A percentile compares a stretch with the other conserved stretches of the same genome.
phyloP scores from a whole-genome alignment of 2,329 filamentous ascomycete genomes.

The Mariannaea sp. region DNA sequence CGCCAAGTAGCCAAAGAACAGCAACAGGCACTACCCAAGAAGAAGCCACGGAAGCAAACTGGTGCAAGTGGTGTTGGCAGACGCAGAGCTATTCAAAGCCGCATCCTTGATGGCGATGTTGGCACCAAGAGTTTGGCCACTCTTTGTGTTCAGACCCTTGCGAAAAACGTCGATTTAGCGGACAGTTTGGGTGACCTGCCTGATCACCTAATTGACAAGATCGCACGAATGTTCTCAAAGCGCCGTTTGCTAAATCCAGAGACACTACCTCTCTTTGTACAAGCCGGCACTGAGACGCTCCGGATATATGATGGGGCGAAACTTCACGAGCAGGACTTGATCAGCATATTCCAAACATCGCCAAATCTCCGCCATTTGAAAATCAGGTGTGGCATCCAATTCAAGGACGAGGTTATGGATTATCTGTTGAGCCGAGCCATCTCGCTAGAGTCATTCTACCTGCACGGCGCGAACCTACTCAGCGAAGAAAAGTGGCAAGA shows the following conservation, averaged over 20 bases:
- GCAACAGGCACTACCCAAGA: constrained; percentile 44
- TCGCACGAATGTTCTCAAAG: constrained; percentile 65
- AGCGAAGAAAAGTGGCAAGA: constrained; percentile 75
- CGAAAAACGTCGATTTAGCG: constrained; percentile 65
- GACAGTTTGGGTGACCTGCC: constrained; percentile 67
- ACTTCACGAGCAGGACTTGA: constrained; percentile 75
- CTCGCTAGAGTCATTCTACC: constrained; percentile 71
- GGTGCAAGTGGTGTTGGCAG: constrained; percentile 59
- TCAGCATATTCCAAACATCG: constrained; percentile 78
- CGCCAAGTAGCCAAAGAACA: constrained; percentile 72
- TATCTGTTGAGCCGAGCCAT: constrained; percentile 77
- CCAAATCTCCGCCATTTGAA: constrained; percentile 72
- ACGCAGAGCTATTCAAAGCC: constrained; percentile 79
- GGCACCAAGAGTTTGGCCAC: constrained; percentile 72
- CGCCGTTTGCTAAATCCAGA: constrained; percentile 58
- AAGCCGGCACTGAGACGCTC: constrained; percentile 55
- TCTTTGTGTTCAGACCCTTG: constrained; percentile 65
- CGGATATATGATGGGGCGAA: constrained; percentile 65
- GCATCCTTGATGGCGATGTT: constrained; percentile 76
- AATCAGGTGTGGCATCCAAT: constrained; percentile 83
- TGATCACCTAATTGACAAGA: constrained; percentile 59
- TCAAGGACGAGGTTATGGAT: constrained; percentile 83
- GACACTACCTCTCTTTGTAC: constrained; percentile 62
- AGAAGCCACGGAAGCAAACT: constrained; percentile 54
- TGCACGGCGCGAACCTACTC: constrained; percentile 85